These are phyloP conservation scores for Hortaea sp. DNA, from an alignment of 2,329 filamentous ascomycete genomes.

Conservation along the genomic window DNA sequence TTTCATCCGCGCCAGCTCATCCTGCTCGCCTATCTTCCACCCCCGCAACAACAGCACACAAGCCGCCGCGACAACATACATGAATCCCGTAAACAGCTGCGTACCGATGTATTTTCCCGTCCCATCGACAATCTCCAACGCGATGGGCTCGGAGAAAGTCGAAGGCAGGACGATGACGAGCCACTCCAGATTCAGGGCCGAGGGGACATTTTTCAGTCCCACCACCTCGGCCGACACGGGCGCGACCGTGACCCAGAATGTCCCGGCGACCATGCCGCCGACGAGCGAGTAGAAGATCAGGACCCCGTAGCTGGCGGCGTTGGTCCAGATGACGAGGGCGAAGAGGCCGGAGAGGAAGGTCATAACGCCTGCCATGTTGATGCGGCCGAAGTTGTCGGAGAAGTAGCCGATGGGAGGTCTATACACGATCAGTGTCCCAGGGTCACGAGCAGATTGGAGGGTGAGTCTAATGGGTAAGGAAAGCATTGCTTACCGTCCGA, in stretches of 20 bases:
- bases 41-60: conserved; percentile 46
- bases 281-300: conserved; percentile 62
- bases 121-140: conserved; percentile 41
- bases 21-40: conserved; percentile 51
- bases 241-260: conserved; percentile 54
- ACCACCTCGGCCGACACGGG: conserved; percentile 67
- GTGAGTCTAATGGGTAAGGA: no score
- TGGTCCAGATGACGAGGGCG: conserved; percentile 62
- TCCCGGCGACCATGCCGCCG: conserved; percentile 57
- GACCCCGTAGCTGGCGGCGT: conserved; percentile 56
- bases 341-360: conserved; percentile 57
- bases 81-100: conserved; percentile 51
- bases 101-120: conserved; percentile 46
- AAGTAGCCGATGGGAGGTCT: conserved; percentile 63
- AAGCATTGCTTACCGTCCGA: conserved; percentile 36
- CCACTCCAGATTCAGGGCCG: conserved; percentile 63
- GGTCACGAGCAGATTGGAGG: no score
- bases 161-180: conserved; percentile 59
- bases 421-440: no score
- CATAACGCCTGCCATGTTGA: conserved; percentile 60
- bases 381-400: conserved; percentile 57
- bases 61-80: conserved; percentile 49
- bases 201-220: conserved; percentile 57
- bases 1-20: conserved; percentile 29
- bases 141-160: conserved; percentile 52